phyloP scores from a whole-genome alignment of 176 grass and related monocot genomes.

The Miscanthus lutarioriparius region DNA sequence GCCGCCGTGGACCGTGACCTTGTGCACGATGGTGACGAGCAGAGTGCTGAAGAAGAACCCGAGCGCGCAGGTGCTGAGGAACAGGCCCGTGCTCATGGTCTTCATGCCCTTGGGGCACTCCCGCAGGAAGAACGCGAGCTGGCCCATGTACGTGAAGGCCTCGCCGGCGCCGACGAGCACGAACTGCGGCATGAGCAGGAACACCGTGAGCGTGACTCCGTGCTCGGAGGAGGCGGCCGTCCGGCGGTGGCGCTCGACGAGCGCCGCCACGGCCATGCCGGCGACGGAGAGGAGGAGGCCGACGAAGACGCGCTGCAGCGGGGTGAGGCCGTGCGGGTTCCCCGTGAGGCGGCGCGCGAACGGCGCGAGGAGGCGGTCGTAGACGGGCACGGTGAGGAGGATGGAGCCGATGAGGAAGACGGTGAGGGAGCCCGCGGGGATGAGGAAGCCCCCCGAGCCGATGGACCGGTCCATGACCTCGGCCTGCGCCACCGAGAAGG shows the following conservation, averaged over 20 bases:
- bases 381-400: conserved; percentile 83
- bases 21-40: conserved; percentile 72
- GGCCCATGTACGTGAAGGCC: conserved; percentile 97
- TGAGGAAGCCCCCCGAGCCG: conserved; percentile 52
- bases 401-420: conserved; percentile 96
- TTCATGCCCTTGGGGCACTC: conserved; percentile 99
- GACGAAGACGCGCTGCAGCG: conserved; percentile 74
- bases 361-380: conserved; percentile 70
- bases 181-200: conserved; percentile 93
- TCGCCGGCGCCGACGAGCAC: conserved; percentile 84
- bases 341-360: conserved; percentile 46
- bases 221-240: background rate
- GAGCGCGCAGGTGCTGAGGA: conserved; percentile 85
- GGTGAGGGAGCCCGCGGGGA: conserved; percentile 88
- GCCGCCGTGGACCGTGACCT: conserved; percentile 45
- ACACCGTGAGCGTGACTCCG: conserved; percentile 53
- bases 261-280: conserved; percentile 70
- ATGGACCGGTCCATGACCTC: conserved; percentile 69
- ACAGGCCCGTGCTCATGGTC: conserved; percentile 95
- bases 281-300: conserved; percentile 71
- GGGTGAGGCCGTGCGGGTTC: conserved; percentile 77
- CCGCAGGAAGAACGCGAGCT: conserved; percentile 88
- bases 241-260: conserved; percentile 57
- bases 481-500: conserved; percentile 87
- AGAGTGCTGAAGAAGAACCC: conserved; percentile 93